A percentile compares a stretch with the other conserved stretches of the same genome.
These are phyloP conservation scores for Dunaliella primolecta DNA, from an alignment of 139 green algal species.

Conservation along the genomic window DNA sequence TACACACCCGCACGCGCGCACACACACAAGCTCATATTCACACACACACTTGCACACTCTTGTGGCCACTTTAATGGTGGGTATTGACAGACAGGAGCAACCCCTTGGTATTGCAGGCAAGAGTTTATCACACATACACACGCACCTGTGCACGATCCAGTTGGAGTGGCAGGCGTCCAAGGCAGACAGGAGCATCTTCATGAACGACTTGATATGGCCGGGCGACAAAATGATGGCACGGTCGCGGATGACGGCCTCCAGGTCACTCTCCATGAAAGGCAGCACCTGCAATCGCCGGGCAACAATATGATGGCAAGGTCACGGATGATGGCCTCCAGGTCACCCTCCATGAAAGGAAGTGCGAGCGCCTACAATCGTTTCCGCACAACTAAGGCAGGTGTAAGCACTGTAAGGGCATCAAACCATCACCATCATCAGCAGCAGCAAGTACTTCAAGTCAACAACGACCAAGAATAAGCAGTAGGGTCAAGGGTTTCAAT, in stretches of 20 bases:
- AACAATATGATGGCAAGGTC: not conserved
- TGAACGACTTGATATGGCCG: slow-evolving; percentile 85
- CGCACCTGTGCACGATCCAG: slow-evolving; percentile 18
- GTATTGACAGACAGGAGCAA: no score
- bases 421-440: no score
- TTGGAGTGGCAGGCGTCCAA: slow-evolving; percentile 67
- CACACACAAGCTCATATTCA: slow-evolving; percentile 24
- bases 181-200: slow-evolving; percentile 67
- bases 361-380: no score
- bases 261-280: slow-evolving; percentile 79
- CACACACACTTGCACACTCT: slow-evolving; percentile 75
- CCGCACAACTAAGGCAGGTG: no score
- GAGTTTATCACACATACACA: not conserved
- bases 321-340: not conserved
- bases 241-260: slow-evolving; percentile 85
- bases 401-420: no score
- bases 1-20: not conserved
- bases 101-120: no score
- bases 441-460: no score
- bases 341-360: not conserved
- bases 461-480: no score
- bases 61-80: no score
- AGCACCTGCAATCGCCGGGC: slow-evolving; percentile 67
- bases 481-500: no score
- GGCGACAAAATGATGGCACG: slow-evolving; percentile 58